Evolutionary conservation across 345 rosid genomes (phyloP).

Genomic region (Anastatica hierochuntica): DNA sequence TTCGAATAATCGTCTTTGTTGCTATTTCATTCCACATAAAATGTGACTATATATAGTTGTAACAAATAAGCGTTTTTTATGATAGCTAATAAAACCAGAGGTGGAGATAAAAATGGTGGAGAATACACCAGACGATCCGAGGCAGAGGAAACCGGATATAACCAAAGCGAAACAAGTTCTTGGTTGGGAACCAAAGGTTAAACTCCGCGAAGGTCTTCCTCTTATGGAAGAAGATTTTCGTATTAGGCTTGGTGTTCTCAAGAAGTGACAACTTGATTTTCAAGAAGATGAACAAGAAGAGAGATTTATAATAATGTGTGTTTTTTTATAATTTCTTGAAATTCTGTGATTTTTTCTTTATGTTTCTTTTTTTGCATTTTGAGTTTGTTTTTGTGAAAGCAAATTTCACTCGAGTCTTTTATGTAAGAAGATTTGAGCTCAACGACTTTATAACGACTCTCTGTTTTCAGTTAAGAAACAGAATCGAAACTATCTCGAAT

Average conservation of each 20-base stretch:
- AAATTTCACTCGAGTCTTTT: too few relatives aligned
- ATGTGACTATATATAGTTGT: neutral
- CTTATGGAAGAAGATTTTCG: slow-evolving; percentile 94
- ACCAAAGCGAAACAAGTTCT: slow-evolving; percentile 71
- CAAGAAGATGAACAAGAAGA: too few relatives aligned
- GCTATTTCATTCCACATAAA: neutral
- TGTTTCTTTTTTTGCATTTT: neutral
- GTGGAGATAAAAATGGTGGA: slow-evolving; percentile 64
- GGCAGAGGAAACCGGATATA: slow-evolving; percentile 85
- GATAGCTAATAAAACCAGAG: slow-evolving; percentile 67
- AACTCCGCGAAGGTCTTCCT: slow-evolving; percentile 80
- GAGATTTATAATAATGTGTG: neutral
- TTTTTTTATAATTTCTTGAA: neutral
- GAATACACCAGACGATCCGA: slow-evolving; percentile 95
- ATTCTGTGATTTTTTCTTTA: neutral
- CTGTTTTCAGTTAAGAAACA: too few relatives aligned
- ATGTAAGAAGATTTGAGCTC: too few relatives aligned
- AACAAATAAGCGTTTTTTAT: neutral
- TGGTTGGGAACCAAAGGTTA: slow-evolving; percentile 87
- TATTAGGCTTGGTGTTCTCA: slow-evolving; percentile 51
- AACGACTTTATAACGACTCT: too few relatives aligned
- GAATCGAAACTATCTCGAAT: too few relatives aligned
- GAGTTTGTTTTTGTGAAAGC: neutral
- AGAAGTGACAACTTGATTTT: slow-evolving; percentile 25
- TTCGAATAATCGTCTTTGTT: slow-evolving; percentile 19